A percentile compares a stretch with the other conserved stretches of the same genome.
Conservation (phyloP, 2,329 filamentous ascomycete genomes). For the Trichoderma brevicompactum region DNA sequence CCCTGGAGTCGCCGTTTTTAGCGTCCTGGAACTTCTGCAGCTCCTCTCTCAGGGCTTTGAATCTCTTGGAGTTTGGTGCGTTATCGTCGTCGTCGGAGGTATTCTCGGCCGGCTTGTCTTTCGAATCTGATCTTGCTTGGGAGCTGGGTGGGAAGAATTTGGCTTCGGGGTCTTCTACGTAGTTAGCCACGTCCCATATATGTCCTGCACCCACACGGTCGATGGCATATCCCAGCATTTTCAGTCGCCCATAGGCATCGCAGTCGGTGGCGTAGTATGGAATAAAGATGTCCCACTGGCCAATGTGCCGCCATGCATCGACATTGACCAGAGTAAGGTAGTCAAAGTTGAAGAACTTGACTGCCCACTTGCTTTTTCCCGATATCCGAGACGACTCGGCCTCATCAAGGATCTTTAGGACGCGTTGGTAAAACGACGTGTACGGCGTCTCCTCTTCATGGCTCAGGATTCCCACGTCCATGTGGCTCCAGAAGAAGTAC, state of each 20-base stretch:
- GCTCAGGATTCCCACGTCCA: slow-evolving; percentile 25
- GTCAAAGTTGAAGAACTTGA: slow-evolving; percentile 28
- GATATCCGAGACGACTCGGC: neutral
- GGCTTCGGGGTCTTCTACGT: slow-evolving; percentile 11
- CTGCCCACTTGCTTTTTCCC: slow-evolving; percentile 17
- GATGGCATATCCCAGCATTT: slow-evolving; percentile 17
- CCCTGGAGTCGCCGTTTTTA: neutral
- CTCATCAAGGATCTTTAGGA: slow-evolving; percentile 16
- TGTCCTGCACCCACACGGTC: slow-evolving; percentile 13
- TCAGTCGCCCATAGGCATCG: slow-evolving; percentile 17
- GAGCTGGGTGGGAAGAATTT: slow-evolving; percentile 10
- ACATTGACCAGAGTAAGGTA: slow-evolving; percentile 23
- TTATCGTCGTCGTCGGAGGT: neutral
- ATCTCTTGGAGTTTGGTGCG: slow-evolving; percentile 11
- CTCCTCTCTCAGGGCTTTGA: slow-evolving; percentile 8
- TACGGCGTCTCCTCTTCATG: slow-evolving; percentile 17
- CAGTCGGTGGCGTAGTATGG: slow-evolving; percentile 25
- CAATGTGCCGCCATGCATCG: slow-evolving; percentile 19
- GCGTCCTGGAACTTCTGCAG: slow-evolving; percentile 17
- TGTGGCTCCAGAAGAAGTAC: slow-evolving; percentile 26
- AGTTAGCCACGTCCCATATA: slow-evolving; percentile 17
- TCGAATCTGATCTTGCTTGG: neutral
- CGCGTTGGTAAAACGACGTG: slow-evolving; percentile 15
- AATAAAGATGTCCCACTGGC: slow-evolving; percentile 24
- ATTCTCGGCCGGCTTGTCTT: neutral